A percentile compares a stretch with the other conserved stretches of the same genome.
phyloP scores from a whole-genome alignment of 202 grass and related monocot species.

The Carex arenaria region DNA sequence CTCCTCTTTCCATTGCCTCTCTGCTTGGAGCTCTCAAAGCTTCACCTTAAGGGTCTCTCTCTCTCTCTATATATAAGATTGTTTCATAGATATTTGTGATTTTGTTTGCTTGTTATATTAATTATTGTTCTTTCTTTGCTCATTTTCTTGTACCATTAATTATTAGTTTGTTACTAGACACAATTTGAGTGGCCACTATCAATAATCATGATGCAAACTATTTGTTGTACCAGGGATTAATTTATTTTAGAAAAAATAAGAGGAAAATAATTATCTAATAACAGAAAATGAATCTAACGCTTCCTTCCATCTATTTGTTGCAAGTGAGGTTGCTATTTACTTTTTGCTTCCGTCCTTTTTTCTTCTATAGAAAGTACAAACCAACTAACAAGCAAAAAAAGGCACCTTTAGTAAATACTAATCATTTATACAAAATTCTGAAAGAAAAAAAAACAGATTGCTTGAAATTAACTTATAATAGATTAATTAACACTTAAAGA shows the following conservation, averaged over 20 bases:
- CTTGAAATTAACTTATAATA: not conserved
- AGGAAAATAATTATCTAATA: not conserved
- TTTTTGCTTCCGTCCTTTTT: not conserved
- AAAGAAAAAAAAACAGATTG: not conserved
- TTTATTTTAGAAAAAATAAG: not conserved
- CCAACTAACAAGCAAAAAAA: not conserved
- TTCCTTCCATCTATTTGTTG: no score
- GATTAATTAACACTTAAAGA: not conserved
- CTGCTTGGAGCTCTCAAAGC: slow-evolving; percentile 55
- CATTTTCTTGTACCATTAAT: not conserved
- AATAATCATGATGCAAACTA: not conserved
- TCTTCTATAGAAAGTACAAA: not conserved
- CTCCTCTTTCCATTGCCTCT: slow-evolving; percentile 41
- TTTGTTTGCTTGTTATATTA: not conserved
- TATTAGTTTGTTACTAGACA: not conserved
- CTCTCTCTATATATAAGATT: not conserved
- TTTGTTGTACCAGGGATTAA: no score
- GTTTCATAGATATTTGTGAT: not conserved
- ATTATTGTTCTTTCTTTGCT: not conserved
- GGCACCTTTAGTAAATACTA: not conserved
- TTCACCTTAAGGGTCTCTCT: slow-evolving; percentile 53
- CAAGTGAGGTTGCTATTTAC: not conserved
- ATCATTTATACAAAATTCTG: not conserved
- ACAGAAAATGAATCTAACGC: not conserved
- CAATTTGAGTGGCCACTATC: not conserved